Evolutionary conservation across 2,329 filamentous ascomycete species (phyloP).

Genomic region (Fusarium sarcochroum): DNA sequence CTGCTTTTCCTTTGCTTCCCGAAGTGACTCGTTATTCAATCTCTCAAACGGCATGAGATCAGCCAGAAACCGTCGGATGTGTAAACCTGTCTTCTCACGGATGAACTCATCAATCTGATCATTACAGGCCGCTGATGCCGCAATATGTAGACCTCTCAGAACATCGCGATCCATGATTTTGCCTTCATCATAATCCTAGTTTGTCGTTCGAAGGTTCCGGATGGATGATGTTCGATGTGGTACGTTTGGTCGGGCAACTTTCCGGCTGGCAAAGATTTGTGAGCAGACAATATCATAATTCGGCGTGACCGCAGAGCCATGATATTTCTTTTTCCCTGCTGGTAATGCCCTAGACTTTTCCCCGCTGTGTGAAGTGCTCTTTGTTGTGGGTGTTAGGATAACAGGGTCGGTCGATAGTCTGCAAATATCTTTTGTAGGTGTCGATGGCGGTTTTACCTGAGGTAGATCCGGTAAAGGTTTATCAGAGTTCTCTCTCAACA

Average conservation of each 20-base stretch:
- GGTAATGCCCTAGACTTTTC: background rate
- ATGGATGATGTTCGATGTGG: conserved; percentile 56
- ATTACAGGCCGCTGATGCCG: conserved; percentile 69
- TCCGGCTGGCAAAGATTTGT: conserved; percentile 45
- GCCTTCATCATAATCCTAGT: conserved; percentile 53
- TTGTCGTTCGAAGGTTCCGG: conserved; percentile 39
- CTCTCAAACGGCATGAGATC: conserved; percentile 67
- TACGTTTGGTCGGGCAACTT: conserved; percentile 52
- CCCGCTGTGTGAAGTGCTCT: background rate
- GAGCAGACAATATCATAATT: conserved; percentile 48
- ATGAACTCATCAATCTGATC: conserved; percentile 68
- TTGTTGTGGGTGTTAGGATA: background rate
- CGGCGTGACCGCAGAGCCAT: conserved; percentile 21
- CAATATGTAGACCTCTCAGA: conserved; percentile 68
- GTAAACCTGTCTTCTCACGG: conserved; percentile 64
- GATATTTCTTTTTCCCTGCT: background rate
- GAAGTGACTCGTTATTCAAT: conserved; percentile 53
- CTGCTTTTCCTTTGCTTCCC: conserved; percentile 46
- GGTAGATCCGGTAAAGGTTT: conserved; percentile 30
- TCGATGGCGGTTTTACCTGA: conserved; percentile 6
- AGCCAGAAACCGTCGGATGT: conserved; percentile 68
- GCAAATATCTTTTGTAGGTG: conserved; percentile 16
- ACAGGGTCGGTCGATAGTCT: conserved; percentile 6
- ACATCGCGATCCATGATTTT: conserved; percentile 65
- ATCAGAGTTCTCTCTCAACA: background rate